A percentile compares a stretch with the other conserved stretches of the same genome.
phyloP scores from a whole-genome alignment of 768 basidiomycete species.

The Lentinula guzmanii region DNA sequence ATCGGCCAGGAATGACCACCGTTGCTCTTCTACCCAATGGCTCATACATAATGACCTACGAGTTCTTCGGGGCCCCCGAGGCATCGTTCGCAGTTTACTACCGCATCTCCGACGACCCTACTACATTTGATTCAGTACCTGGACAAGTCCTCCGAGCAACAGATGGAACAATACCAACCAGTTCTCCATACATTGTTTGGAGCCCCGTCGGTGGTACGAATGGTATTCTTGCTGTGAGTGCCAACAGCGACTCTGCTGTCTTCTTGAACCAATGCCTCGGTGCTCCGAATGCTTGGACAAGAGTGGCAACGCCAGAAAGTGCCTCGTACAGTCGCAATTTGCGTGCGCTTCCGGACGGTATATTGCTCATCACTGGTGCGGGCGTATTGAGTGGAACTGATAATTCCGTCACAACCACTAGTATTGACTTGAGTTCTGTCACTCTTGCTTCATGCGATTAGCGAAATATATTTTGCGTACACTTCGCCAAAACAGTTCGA shows the following conservation, averaged over 20 bases:
- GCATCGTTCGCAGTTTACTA: slow-evolving; percentile 9
- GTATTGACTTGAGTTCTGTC: not conserved
- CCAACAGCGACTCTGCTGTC: slow-evolving; percentile 13
- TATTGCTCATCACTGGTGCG: slow-evolving; percentile 11
- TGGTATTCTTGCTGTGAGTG: slow-evolving; percentile 13
- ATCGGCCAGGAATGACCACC: slow-evolving; percentile 16
- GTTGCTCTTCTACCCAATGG: slow-evolving; percentile 13
- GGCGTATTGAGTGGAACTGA: slow-evolving; percentile 11
- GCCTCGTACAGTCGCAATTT: slow-evolving; percentile 11
- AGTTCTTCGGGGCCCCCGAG: slow-evolving; percentile 11
- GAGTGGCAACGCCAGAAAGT: slow-evolving; percentile 11
- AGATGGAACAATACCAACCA: slow-evolving; percentile 10
- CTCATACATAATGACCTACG: slow-evolving; percentile 14
- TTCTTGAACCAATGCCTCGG: slow-evolving; percentile 11
- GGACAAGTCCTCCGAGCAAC: slow-evolving; percentile 9
- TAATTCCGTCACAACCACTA: slow-evolving; percentile 13
- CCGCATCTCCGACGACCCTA: slow-evolving; percentile 12
- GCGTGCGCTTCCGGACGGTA: slow-evolving; percentile 10
- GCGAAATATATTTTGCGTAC: too few species aligned
- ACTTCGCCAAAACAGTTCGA: too few species aligned
- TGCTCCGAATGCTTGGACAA: slow-evolving; percentile 13
- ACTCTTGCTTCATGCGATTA: not conserved
- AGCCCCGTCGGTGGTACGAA: slow-evolving; percentile 14
- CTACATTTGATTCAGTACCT: slow-evolving; percentile 10
- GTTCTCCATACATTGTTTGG: slow-evolving; percentile 13